These are phyloP conservation scores for Suillus fuscotomentosus DNA, from an alignment of 768 basidiomycete genomes.

Conservation along the genomic window DNA sequence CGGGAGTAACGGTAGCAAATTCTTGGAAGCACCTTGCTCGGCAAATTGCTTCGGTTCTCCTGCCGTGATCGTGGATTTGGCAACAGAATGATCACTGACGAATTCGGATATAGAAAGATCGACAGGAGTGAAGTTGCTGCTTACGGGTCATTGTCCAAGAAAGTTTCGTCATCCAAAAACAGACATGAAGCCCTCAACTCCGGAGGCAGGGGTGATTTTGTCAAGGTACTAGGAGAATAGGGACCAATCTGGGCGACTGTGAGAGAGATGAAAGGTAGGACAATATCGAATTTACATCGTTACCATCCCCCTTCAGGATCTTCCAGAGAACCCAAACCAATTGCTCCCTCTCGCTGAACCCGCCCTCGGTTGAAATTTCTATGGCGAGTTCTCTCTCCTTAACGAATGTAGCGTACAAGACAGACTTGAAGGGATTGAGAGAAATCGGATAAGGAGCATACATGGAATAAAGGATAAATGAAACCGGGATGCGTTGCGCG, in stretches of 20 bases:
- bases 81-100: slow-evolving; percentile 14
- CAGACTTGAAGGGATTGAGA: slow-evolving; percentile 81
- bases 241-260: slow-evolving; percentile 64
- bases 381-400: slow-evolving; percentile 67
- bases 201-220: slow-evolving; percentile 71
- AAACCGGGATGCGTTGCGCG: slow-evolving; percentile 71
- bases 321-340: slow-evolving; percentile 88
- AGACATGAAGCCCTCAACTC: slow-evolving; percentile 74
- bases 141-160: slow-evolving; percentile 47
- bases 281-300: slow-evolving; percentile 50
- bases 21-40: slow-evolving; percentile 7
- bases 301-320: slow-evolving; percentile 79
- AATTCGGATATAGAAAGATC: slow-evolving; percentile 17
- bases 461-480: slow-evolving; percentile 77
- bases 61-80: slow-evolving; percentile 10
- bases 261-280: slow-evolving; percentile 3
- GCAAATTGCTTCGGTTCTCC: slow-evolving; percentile 6
- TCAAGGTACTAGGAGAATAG: slow-evolving; percentile 73
- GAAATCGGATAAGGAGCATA: slow-evolving; percentile 79
- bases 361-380: slow-evolving; percentile 43
- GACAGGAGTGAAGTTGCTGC: slow-evolving; percentile 14
- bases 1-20: slow-evolving; percentile 1
- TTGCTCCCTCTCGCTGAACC: slow-evolving; percentile 65
- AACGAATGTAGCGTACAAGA: slow-evolving; percentile 62
- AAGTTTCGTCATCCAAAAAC: slow-evolving; percentile 62